Conservation (phyloP, 1,139 yeast species). For the Arxiozyma slooffiae region DNA sequence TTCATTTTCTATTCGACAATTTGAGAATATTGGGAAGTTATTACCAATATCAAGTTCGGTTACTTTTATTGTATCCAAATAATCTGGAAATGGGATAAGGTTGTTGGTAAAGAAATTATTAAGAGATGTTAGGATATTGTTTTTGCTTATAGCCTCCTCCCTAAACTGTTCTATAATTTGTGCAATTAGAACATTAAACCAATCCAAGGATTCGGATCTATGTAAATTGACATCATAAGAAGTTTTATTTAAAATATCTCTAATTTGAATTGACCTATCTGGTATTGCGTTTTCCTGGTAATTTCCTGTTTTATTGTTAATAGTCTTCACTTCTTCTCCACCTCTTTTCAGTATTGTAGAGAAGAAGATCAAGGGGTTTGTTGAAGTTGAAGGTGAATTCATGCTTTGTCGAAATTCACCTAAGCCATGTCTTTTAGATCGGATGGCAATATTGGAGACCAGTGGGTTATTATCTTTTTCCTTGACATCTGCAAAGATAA, state of each 20-base stretch:
- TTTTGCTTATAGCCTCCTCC: slow-evolving; percentile 72
- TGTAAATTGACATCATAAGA: slow-evolving; percentile 86
- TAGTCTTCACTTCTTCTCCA: slow-evolving; percentile 16
- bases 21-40: slow-evolving; percentile 89
- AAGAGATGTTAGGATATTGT: slow-evolving; percentile 72
- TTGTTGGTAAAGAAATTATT: slow-evolving; percentile 40
- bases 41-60: slow-evolving; percentile 91
- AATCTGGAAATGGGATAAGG: slow-evolving; percentile 52
- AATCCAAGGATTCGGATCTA: slow-evolving; percentile 81
- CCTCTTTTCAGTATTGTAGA: slow-evolving; percentile 26
- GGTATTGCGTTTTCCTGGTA: slow-evolving; percentile 25
- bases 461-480: slow-evolving; percentile 15
- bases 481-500: slow-evolving; percentile 60
- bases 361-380: neutral
- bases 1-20: slow-evolving; percentile 70
- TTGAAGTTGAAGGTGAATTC: neutral
- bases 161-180: slow-evolving; percentile 83
- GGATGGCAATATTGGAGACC: slow-evolving; percentile 6
- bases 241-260: slow-evolving; percentile 71
- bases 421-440: neutral
- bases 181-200: slow-evolving; percentile 92
- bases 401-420: neutral
- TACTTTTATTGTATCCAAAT: slow-evolving; percentile 64
- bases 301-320: neutral
- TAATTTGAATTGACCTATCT: slow-evolving; percentile 27